Conservation (phyloP, 1,284 basidiomycete genomes). For the Sporisorium exsertum region DNA sequence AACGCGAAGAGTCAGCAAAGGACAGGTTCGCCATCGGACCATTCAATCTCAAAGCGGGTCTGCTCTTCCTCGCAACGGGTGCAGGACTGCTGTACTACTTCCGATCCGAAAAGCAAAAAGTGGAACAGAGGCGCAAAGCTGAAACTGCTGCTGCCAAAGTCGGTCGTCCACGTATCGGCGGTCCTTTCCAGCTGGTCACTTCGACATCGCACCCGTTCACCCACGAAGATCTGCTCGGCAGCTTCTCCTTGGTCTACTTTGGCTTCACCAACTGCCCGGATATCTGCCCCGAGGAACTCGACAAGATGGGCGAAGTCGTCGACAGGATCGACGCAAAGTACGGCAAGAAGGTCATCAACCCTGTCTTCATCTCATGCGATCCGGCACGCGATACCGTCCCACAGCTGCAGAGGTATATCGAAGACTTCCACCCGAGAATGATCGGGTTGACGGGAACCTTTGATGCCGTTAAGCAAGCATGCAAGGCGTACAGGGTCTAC, state of each 20-base stretch:
- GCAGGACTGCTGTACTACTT: constrained; percentile 89
- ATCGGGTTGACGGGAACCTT: constrained; percentile 89
- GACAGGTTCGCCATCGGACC: constrained; percentile 71
- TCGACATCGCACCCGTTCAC: constrained; percentile 74
- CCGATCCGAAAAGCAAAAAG: constrained; percentile 79
- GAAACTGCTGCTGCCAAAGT: constrained; percentile 68
- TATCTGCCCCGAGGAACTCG: constrained; percentile 97
- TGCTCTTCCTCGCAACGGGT: constrained; percentile 84
- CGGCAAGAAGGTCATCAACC: constrained; percentile 71
- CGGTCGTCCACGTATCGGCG: constrained; percentile 84
- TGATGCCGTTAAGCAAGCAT: constrained; percentile 84
- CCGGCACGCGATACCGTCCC: constrained; percentile 86
- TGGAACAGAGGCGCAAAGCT: constrained; percentile 46
- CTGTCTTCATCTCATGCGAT: constrained; percentile 95
- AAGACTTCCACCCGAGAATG: constrained; percentile 85
- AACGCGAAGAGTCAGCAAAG: constrained; percentile 46
- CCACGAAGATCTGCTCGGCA: constrained; percentile 84
- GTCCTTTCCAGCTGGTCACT: constrained; percentile 76
- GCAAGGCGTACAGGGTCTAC: constrained; percentile 96
- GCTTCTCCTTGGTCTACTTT: constrained; percentile 82
- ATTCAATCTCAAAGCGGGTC: constrained; percentile 86
- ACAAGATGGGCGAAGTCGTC: constrained; percentile 91
- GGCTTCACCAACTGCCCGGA: constrained; percentile 84
- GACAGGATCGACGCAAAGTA: constrained; percentile 75
- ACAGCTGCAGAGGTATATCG: constrained; percentile 73